phyloP scores from a whole-genome alignment of 2,329 filamentous ascomycete species.

The Fusarium sp. region DNA sequence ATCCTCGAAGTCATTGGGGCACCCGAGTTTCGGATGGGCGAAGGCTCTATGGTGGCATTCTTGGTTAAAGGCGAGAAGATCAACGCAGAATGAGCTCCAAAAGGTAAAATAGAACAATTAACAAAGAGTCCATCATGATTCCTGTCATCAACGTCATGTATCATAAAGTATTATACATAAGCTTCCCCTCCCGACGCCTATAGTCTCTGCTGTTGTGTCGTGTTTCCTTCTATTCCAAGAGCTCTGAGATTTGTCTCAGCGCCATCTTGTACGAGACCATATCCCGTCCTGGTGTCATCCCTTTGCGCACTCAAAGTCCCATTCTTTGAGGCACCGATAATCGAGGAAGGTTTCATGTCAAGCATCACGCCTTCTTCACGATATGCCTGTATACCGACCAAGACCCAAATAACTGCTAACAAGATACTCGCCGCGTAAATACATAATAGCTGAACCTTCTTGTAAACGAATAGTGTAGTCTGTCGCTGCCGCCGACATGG shows the following conservation, averaged over 20 bases:
- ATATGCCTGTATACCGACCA: not conserved
- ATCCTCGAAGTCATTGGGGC: not conserved
- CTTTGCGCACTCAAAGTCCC: not conserved
- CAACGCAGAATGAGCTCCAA: fast-evolving
- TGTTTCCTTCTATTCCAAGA: not conserved
- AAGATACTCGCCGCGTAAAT: not conserved
- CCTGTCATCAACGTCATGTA: fast-evolving
- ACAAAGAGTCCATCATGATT: no score
- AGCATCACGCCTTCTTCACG: not conserved
- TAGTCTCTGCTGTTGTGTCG: not conserved
- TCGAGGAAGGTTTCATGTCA: not conserved
- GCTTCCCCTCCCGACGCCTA: not conserved
- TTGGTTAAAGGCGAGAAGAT: not conserved
- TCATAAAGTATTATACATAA: no score
- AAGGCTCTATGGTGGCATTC: not conserved
- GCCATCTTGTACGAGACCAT: not conserved
- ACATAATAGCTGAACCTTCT: not conserved
- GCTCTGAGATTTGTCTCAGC: not conserved
- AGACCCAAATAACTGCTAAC: not conserved
- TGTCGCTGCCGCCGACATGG: not conserved
- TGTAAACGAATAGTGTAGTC: not conserved
- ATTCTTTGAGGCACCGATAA: not conserved
- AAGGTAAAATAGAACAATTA: fast-evolving
- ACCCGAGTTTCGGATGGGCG: not conserved
- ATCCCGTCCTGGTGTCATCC: not conserved